phyloP scores from a whole-genome alignment of 306 rosid genomes.

The Oxytropis ochrocephala region DNA sequence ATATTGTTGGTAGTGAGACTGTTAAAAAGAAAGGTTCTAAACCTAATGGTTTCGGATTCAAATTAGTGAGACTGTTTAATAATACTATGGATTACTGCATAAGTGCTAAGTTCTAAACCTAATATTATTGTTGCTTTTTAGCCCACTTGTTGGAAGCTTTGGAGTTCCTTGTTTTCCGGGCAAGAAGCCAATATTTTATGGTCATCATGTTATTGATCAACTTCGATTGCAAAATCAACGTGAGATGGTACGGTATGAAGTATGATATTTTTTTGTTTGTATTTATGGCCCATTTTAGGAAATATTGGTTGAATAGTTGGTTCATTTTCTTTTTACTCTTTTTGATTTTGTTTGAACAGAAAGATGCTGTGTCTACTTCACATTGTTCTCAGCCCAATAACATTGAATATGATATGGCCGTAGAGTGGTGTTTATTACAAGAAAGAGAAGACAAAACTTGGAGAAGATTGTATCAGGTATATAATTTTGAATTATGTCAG shows the following conservation, averaged over 20 bases:
- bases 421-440: slow-evolving; percentile 44
- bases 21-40: too few relatives aligned
- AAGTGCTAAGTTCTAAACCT: too few relatives aligned
- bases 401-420: slow-evolving; percentile 44
- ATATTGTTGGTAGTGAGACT: too few relatives aligned
- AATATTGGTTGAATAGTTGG: not conserved
- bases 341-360: slow-evolving; percentile 29
- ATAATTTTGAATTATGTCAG: not conserved
- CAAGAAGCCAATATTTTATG: slow-evolving; percentile 56
- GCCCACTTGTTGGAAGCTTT: slow-evolving; percentile 66
- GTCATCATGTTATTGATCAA: slow-evolving; percentile 61
- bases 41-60: too few relatives aligned
- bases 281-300: not conserved
- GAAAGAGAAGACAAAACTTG: slow-evolving; percentile 39
- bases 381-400: slow-evolving; percentile 49
- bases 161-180: slow-evolving; percentile 43
- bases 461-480: slow-evolving; percentile 59
- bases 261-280: not conserved
- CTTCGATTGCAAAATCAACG: slow-evolving; percentile 45
- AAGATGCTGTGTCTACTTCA: slow-evolving; percentile 46
- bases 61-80: too few relatives aligned
- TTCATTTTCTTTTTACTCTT: slow-evolving; percentile 8
- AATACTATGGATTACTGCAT: too few relatives aligned
- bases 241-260: slow-evolving; percentile 45
- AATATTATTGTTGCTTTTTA: too few relatives aligned